Evolutionary conservation across 306 rosid species (phyloP).

Genomic region (Ormosia emarginata): DNA sequence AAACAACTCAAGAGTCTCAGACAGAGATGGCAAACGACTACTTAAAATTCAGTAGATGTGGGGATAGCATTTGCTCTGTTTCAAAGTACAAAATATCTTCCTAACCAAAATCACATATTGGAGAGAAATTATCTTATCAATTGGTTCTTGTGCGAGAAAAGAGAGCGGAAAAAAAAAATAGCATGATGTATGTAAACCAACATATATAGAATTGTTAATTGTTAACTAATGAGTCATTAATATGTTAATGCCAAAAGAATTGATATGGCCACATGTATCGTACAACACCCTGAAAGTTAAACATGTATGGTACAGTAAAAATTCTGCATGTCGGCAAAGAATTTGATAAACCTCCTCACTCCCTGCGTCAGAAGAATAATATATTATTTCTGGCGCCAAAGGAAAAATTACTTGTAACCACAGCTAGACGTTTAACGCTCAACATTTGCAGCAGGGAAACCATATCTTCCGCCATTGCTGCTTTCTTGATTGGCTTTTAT

Average conservation of each 20-base stretch:
- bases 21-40: neutral
- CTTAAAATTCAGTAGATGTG: neutral
- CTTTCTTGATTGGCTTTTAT: constrained; percentile 23
- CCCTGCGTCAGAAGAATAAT: neutral
- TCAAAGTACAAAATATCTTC: neutral
- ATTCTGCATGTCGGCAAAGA: neutral
- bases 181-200: neutral
- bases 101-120: neutral
- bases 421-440: neutral
- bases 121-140: neutral
- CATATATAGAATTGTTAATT: neutral
- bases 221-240: neutral
- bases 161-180: neutral
- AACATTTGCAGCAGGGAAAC: constrained; percentile 49
- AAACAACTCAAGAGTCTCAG: neutral
- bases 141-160: neutral
- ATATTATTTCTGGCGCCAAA: neutral
- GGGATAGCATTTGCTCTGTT: neutral
- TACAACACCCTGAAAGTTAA: neutral
- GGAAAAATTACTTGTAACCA: neutral
- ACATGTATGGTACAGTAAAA: neutral
- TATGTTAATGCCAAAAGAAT: neutral
- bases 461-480: constrained; percentile 27
- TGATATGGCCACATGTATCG: neutral
- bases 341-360: neutral